Evolutionary conservation across 2,329 filamentous ascomycete genomes (phyloP).

Genomic region (Daldinia sp.): DNA sequence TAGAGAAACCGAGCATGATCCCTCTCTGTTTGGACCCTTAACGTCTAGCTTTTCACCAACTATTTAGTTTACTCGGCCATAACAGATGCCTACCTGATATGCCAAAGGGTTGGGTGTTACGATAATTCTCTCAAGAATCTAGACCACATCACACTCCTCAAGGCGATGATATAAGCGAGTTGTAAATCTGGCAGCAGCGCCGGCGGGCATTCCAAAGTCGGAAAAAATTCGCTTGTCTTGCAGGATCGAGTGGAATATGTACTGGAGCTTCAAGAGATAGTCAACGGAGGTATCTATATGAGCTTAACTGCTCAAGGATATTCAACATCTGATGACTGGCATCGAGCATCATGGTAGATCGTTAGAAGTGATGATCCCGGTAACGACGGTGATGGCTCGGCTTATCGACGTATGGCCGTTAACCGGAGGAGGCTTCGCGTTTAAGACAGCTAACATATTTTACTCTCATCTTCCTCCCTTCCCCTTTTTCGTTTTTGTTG

Average conservation of each 20-base stretch:
- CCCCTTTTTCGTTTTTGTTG: not conserved
- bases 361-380: not conserved
- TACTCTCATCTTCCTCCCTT: not conserved
- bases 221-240: not conserved
- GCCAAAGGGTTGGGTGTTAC: not conserved
- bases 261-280: not conserved
- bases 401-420: not conserved
- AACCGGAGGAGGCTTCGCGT: not conserved
- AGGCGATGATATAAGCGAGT: not conserved
- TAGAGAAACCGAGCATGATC: not conserved
- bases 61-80: not conserved
- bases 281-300: not conserved
- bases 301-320: not conserved
- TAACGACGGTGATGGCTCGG: not conserved
- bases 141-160: not conserved
- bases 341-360: not conserved
- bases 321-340: not conserved
- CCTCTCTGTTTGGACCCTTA: not conserved
- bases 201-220: not conserved
- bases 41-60: not conserved
- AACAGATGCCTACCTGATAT: not conserved
- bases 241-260: not conserved
- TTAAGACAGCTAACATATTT: not conserved
- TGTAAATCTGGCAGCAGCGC: not conserved
- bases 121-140: not conserved